Evolutionary conservation across 805 yeast species (phyloP), one percentile per base, ranked within the genome.

Genomic region (Nakazawaea pomicola): DNA sequence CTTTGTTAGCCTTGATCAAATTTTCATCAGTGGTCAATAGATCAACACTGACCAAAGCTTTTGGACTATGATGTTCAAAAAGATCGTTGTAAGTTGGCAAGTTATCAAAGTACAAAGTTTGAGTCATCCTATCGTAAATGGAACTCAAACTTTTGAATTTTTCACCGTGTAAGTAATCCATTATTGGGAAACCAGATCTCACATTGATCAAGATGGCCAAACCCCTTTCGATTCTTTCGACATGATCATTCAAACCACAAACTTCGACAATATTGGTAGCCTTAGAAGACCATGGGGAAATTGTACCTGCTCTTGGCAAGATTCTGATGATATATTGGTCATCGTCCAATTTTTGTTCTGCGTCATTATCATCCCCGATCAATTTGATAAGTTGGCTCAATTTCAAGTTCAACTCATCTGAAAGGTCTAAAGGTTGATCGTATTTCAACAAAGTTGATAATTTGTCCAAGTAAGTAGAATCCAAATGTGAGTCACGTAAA

Each of bases 261-360:
- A 86, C 95, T 43, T 80, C 77, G 39, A 90, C 76, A 51, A 93
- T 93, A 64, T 93, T 91, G 30, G 99, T 90, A 20, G 99, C 99
- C 66, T 93, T 93, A 11, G 98, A 90, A 8, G 96, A 87, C 99
- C 99, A 93, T 25, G 99, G 98, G 19, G 98, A 90, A 50, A 93
- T 91, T 10, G 99, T 93, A 46, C 99, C 99, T 6, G 89, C 69
- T 61, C 98, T 78, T 33, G 99, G 99, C 39, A 89, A 70, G 39
- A 93, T 72, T 58, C 95, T 74, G 35, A 91, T 64, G 49, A 89
- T 65, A 47, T 76, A 74, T 24, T 78, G 65, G 49, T 71, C 74
- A 4, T 61, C 53, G 38, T 58, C 73, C 35, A 65, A 53, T 9
- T 42, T 33, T 14, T 47, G 40, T n/a, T n/a, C n/a, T n/a, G n/a